Base-by-base conservation (phyloP, 2,329 filamentous ascomycete species). In the Graphilbum fragrans region DNA sequence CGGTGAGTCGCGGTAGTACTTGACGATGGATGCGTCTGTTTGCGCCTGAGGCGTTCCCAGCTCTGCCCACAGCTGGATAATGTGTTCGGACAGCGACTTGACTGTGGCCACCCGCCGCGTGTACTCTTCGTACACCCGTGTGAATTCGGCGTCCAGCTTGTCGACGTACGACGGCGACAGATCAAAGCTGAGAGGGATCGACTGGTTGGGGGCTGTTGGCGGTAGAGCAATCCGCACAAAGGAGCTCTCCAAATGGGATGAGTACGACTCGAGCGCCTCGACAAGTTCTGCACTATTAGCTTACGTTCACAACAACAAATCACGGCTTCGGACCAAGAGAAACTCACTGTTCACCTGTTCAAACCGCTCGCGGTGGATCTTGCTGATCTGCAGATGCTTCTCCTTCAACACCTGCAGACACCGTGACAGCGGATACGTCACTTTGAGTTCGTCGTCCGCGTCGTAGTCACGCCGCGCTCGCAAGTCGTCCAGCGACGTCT, bases 121-220 rank as follows among this genome's bases (percentile, higher is more conserved):
- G 62, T 96, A 98, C 64, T 98, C 93, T 55, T 96, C 87, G 61
- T 96, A 96, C 18, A 98, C 86, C 45, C 87, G 78, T 11, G 86
- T 86, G 56, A 96, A 98, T 61, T 98, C 92, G 41, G 74, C 71
- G 57, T 98, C 90, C 18, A 98, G 74, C 43, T 81, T 79, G 47
- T 84, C 77, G 41, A 95, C 84, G 55, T 96, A 98, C 5, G 81
- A 72, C 0, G 85, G 79, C 0, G 90, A 95, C n/a, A 98, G 77
- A 54, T 96, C 88, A 58, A 98, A 96, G 40, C 73, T 83, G 3
- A 86, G 77, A 1, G 88, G 77, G 32, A 94, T 71, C 12, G 80
- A 79, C 36, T 85, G 77, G 50, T 86, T 82, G 5, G 82, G 77
- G 2, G 75, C 77, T 3, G 82, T 87, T 0, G 90, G 90, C 2